These are phyloP conservation scores for Teratosphaeria nubilosa DNA, from an alignment of 2,329 filamentous ascomycete genomes.

Conservation along the genomic window DNA sequence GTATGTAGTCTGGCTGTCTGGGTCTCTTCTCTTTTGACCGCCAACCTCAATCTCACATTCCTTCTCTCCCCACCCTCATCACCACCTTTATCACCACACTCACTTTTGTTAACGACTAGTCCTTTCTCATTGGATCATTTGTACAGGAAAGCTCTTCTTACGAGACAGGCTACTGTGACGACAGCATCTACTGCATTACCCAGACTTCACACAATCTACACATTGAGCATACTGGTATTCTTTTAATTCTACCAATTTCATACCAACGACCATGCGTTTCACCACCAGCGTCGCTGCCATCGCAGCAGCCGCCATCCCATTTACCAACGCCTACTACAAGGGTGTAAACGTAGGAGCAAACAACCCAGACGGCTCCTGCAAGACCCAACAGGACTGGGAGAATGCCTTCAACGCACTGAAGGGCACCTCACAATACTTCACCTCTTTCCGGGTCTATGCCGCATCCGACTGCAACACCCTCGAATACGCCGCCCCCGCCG, in stretches of 20 bases:
- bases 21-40: neutral
- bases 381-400: conserved; percentile 27
- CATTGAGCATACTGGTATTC: neutral
- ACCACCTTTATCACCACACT: neutral
- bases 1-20: neutral
- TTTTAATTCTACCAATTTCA: conserved; percentile 8
- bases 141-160: neutral
- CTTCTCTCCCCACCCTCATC: neutral
- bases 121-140: neutral
- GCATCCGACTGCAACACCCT: conserved; percentile 45
- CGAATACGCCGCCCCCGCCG: conserved; percentile 44
- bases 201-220: neutral
- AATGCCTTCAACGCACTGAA: conserved; percentile 29
- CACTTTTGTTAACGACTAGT: neutral
- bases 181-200: neutral
- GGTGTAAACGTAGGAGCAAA: conserved; percentile 35
- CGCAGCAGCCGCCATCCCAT: conserved; percentile 20
- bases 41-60: neutral
- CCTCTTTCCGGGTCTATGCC: conserved; percentile 55
- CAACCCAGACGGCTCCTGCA: conserved; percentile 31
- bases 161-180: neutral
- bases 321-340: conserved; percentile 29
- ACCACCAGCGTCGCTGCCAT: conserved; percentile 21
- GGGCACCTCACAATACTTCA: conserved; percentile 44
- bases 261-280: conserved; percentile 17